These are phyloP conservation scores for Candida insectalens DNA, from an alignment of 805 yeast genomes.

Conservation along the genomic window DNA sequence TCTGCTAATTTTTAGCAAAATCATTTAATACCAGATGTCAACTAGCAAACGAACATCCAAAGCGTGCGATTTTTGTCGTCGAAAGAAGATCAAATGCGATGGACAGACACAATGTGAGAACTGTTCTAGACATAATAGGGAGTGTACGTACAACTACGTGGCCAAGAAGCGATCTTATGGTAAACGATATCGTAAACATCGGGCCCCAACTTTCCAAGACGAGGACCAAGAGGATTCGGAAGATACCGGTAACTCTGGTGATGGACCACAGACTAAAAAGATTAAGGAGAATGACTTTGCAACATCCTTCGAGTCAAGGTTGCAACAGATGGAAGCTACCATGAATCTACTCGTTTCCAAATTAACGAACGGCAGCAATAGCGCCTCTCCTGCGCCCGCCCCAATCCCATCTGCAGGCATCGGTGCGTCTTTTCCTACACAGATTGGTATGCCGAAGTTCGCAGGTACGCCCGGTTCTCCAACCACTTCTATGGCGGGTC, in stretches of 20 bases:
- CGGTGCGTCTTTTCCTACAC: too few relatives aligned
- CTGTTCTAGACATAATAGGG: conserved; percentile 25
- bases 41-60: conserved; percentile 25
- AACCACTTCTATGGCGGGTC: too few relatives aligned
- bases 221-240: too few relatives aligned
- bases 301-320: conserved; percentile 17
- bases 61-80: conserved; percentile 43
- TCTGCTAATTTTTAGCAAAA: too few relatives aligned
- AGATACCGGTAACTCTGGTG: too few relatives aligned
- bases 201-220: too few relatives aligned
- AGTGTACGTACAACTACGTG: conserved; percentile 28
- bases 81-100: conserved; percentile 42
- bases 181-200: too few relatives aligned
- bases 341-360: conserved; percentile 17
- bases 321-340: conserved; percentile 25
- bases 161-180: conserved; percentile 23
- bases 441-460: background rate
- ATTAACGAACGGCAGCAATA: background rate
- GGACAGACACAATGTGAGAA: conserved; percentile 33
- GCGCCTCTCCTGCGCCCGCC: background rate
- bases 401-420: background rate
- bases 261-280: too few relatives aligned
- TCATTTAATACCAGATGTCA: too few relatives aligned
- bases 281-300: background rate
- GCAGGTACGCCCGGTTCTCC: too few relatives aligned